A percentile compares a stretch with the other conserved stretches of the same genome.
Conservation (phyloP, 2,329 filamentous ascomycete genomes). For the Paecilomyces formosus region DNA sequence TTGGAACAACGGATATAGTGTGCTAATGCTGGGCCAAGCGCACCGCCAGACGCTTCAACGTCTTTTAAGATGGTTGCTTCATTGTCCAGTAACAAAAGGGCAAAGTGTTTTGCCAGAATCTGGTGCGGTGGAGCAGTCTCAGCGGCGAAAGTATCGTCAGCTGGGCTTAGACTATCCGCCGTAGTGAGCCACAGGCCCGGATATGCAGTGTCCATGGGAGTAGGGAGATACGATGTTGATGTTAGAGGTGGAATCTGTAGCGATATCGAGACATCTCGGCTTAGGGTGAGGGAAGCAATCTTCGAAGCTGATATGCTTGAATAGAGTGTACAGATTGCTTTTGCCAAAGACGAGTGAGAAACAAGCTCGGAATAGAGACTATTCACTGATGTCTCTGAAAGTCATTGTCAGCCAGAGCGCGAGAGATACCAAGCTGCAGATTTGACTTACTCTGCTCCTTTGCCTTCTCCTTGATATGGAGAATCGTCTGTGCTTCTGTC, state of each 20-base stretch:
- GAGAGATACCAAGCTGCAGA: slow-evolving; percentile 9
- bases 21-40: slow-evolving; percentile 67
- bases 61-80: slow-evolving; percentile 70
- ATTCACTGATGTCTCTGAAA: slow-evolving; percentile 25
- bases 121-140: slow-evolving; percentile 51
- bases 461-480: slow-evolving; percentile 73
- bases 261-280: slow-evolving; percentile 53
- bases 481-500: slow-evolving; percentile 78
- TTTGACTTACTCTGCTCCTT: slow-evolving; percentile 47
- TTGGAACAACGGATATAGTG: slow-evolving; percentile 58
- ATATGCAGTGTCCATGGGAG: slow-evolving; percentile 59
- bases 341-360: slow-evolving; percentile 67
- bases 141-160: slow-evolving; percentile 54
- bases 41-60: slow-evolving; percentile 62
- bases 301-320: slow-evolving; percentile 73
- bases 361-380: slow-evolving; percentile 36
- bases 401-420: slow-evolving; percentile 1
- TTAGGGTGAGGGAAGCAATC: slow-evolving; percentile 76
- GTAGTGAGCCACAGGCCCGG: slow-evolving; percentile 82
- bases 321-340: slow-evolving; percentile 75
- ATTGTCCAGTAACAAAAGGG: slow-evolving; percentile 75
- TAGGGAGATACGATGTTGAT: slow-evolving; percentile 66
- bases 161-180: slow-evolving; percentile 66
- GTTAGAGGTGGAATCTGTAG: slow-evolving; percentile 56
- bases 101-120: slow-evolving; percentile 73